Evolutionary conservation across 2,329 filamentous ascomycete species (phyloP).

Genomic region (Cladorrhinum sp.): DNA sequence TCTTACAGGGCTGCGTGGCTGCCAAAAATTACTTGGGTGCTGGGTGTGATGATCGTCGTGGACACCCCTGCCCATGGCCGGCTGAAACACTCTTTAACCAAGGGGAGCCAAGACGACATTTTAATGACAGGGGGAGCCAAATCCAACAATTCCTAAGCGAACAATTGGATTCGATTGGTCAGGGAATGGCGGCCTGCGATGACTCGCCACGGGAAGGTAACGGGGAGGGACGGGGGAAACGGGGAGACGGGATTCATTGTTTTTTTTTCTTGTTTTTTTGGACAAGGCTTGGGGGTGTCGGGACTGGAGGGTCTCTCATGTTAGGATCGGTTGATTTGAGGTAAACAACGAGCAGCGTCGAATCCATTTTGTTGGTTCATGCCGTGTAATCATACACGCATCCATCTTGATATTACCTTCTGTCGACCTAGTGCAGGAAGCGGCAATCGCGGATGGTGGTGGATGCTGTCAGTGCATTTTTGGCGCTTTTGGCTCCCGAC

Average conservation of each 20-base stretch:
- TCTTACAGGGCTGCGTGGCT: slow-evolving; percentile 14
- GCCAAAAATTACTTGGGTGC: slow-evolving; percentile 23
- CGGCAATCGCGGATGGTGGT: background rate
- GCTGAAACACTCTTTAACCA: slow-evolving; percentile 29
- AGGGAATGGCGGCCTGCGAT: background rate
- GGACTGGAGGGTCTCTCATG: too few relatives aligned
- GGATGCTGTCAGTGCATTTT: too few relatives aligned
- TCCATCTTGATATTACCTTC: too few relatives aligned
- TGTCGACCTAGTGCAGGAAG: too few relatives aligned
- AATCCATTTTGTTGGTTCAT: background rate
- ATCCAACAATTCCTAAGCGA: slow-evolving; percentile 2
- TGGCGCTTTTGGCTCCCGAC: too few relatives aligned
- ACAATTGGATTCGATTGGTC: background rate
- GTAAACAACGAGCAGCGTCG: background rate
- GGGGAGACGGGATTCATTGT: background rate
- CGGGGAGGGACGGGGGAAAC: background rate
- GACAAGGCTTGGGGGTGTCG: background rate
- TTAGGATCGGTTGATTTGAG: background rate
- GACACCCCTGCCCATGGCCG: slow-evolving; percentile 22
- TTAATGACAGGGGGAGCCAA: slow-evolving; percentile 22
- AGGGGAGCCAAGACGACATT: slow-evolving; percentile 24
- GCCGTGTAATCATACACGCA: background rate
- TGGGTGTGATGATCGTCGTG: slow-evolving; percentile 17
- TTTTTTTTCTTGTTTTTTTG: background rate
- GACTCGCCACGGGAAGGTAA: slow-evolving; percentile 1